These are phyloP conservation scores for Aciculosporium take DNA, from an alignment of 2,329 filamentous ascomycete genomes.

Conservation along the genomic window DNA sequence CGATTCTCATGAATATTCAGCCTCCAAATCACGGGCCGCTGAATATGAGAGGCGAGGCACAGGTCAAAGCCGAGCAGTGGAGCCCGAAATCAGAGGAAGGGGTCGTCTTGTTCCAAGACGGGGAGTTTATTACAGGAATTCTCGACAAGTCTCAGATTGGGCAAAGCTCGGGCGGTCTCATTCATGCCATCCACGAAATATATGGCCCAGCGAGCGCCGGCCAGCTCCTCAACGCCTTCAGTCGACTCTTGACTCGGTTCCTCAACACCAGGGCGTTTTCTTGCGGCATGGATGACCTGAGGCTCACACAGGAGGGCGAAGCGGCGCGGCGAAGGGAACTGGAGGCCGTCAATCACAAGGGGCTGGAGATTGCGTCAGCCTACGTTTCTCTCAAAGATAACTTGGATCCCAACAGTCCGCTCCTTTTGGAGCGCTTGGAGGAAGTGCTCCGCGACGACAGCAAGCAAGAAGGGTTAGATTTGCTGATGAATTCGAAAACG, in stretches of 20 bases:
- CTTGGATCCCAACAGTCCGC: slow-evolving; percentile 47
- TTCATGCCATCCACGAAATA: slow-evolving; percentile 85
- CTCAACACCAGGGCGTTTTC: slow-evolving; percentile 91
- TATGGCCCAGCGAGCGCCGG: slow-evolving; percentile 82
- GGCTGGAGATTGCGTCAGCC: slow-evolving; percentile 65
- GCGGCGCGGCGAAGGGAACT: slow-evolving; percentile 53
- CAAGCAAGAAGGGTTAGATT: slow-evolving; percentile 84
- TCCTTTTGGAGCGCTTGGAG: slow-evolving; percentile 67
- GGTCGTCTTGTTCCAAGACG: slow-evolving; percentile 67
- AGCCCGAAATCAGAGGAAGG: slow-evolving; percentile 63
- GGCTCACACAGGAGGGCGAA: slow-evolving; percentile 71
- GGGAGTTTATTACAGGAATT: slow-evolving; percentile 79
- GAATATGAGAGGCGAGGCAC: slow-evolving; percentile 65
- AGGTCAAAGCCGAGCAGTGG: slow-evolving; percentile 70
- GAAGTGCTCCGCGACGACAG: slow-evolving; percentile 80
- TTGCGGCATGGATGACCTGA: slow-evolving; percentile 92
- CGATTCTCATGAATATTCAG: slow-evolving; percentile 81
- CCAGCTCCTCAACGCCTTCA: slow-evolving; percentile 75
- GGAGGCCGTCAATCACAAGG: slow-evolving; percentile 50
- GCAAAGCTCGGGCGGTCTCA: slow-evolving; percentile 68
- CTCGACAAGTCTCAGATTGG: slow-evolving; percentile 94
- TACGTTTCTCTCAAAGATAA: slow-evolving; percentile 72
- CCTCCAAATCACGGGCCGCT: slow-evolving; percentile 63
- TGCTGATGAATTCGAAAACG: slow-evolving; percentile 62
- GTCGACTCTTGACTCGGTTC: slow-evolving; percentile 75